Conservation (phyloP, 202 grass and related monocot species). For the Brachypodium distachyon region DNA sequence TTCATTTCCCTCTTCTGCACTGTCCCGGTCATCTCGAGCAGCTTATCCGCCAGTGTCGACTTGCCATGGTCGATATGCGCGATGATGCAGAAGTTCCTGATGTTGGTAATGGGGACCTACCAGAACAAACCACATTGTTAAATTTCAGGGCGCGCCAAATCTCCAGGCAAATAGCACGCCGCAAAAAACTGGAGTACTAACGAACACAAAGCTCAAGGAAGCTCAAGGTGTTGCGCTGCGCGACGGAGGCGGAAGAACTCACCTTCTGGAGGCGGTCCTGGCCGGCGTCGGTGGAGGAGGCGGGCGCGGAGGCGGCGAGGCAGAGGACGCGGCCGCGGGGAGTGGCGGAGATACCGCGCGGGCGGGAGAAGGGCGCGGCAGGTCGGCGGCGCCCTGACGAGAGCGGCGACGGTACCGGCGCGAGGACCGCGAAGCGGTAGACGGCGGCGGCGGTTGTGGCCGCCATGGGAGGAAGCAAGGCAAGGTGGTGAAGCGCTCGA, state of each 20-base stretch:
- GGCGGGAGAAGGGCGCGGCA: not conserved
- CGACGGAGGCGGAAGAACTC: fast-evolving
- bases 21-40: conserved; percentile 76
- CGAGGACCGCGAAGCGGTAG: conserved; percentile 28
- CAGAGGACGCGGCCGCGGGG: conserved; percentile 29
- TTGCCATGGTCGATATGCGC: conserved; percentile 97
- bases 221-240: not conserved
- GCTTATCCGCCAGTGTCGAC: conserved; percentile 97
- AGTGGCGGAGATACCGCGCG: conserved; percentile 11
- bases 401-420: not conserved
- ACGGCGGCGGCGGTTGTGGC: conserved; percentile 18
- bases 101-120: conserved; percentile 92
- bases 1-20: conserved; percentile 98
- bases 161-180: not conserved
- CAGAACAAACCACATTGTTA: not conserved
- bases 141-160: not conserved
- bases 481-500: conserved; percentile 3
- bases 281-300: conserved; percentile 38
- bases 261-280: conserved; percentile 81
- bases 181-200: too few relatives aligned
- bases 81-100: conserved; percentile 96
- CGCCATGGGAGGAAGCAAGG: conserved; percentile 8
- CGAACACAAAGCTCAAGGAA: not conserved
- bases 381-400: not conserved
- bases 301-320: conserved; percentile 23